Conservation (phyloP, 2,329 filamentous ascomycete genomes). For the Fusarium luffae region DNA sequence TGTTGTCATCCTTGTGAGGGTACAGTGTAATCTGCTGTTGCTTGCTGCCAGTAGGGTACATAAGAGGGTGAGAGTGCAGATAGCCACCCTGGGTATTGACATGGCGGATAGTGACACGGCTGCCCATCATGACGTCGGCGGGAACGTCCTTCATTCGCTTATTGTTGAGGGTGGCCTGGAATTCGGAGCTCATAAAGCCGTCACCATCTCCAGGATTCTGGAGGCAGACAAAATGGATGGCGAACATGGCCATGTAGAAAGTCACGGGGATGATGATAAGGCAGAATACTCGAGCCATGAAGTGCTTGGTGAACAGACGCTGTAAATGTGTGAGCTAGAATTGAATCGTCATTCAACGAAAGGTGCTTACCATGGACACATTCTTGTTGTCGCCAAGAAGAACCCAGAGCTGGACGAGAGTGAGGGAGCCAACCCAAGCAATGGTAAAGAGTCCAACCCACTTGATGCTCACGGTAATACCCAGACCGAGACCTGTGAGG, state of each 20-base stretch:
- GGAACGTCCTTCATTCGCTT: constrained; percentile 97
- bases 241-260: constrained; percentile 98
- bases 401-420: constrained; percentile 92
- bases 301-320: constrained; percentile 91
- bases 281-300: constrained; percentile 90
- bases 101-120: constrained; percentile 86
- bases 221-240: constrained; percentile 93
- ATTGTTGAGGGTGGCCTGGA: constrained; percentile 95
- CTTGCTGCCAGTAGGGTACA: constrained; percentile 98
- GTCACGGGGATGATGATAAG: constrained; percentile 87
- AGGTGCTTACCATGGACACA: constrained; percentile 74
- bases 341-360: too few relatives aligned
- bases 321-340: constrained; percentile 46
- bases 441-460: constrained; percentile 99
- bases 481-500: constrained; percentile 86
- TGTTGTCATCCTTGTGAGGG: constrained; percentile 99
- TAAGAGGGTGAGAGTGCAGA: constrained; percentile 93
- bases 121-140: constrained; percentile 90
- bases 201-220: constrained; percentile 96
- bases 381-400: constrained; percentile 89
- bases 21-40: constrained; percentile 99
- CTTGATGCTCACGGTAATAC: constrained; percentile 94
- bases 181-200: constrained; percentile 99
- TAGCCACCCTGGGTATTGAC: constrained; percentile 98
- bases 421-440: constrained; percentile 95